Base-by-base conservation (phyloP, 2,329 filamentous ascomycete species). In the Dryadomyces sulphureus region DNA sequence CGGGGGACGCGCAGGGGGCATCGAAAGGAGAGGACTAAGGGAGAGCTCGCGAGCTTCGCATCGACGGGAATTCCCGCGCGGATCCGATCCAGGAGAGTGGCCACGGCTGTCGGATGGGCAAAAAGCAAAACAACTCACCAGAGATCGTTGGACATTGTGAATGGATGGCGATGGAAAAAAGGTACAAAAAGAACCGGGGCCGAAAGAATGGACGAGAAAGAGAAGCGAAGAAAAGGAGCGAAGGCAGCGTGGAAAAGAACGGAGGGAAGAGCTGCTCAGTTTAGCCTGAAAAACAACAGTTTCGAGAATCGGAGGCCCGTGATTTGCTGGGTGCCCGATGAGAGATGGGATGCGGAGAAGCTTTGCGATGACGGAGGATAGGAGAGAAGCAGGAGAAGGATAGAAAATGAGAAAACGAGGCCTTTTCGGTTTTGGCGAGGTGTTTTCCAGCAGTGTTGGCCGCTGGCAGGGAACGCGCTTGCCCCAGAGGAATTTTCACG, bases 391-490 rank as follows among this genome's bases (percentile, higher is more conserved):
- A 43, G 40, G 43, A 46, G 36, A 21, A 30, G 19, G 36, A 38
- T 25, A 38, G 44, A 45, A 47, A 39, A 41, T 27, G 21, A 48
- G 41, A 38, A 50, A 49, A 51, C 51, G 51, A 53, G 51, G 51
- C 49, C 51, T 53, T 53, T 53, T 52, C 41, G 42, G 49, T 52
- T 51, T 43, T 45, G 53, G 52, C 52, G 56, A 59, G 57, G 57
- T 60, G 58, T 59, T 60, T 60, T 57, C 55, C 54, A 53, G 56
- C 41, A 36, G 11, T 56, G 55, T 54, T 56, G 53, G 52, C 32
- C 17, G 41, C 41, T 43, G 51, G 49, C 40, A 46, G 45, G 39
- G 46, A 45, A 38, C 34, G 22, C 42, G 42, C 42, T 38, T 43
- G 41, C 20, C 32, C 24, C 34, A 44, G 34, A 22, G 40, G 40